A percentile compares a stretch with the other conserved stretches of the same genome.
Conservation (phyloP, 2,329 filamentous ascomycete species). For the Aspergillus carbonarius region DNA sequence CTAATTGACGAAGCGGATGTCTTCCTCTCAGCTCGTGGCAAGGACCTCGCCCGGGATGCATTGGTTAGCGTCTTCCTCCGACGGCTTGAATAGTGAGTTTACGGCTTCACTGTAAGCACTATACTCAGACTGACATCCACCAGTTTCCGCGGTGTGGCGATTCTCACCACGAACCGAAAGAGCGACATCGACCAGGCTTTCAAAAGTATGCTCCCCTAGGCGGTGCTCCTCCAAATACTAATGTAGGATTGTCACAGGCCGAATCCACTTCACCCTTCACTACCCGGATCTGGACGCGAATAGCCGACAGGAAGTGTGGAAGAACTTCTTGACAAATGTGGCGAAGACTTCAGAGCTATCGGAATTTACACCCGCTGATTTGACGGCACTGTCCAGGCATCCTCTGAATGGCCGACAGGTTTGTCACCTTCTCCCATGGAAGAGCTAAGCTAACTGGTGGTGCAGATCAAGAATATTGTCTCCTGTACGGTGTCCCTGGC, state of each 20-base stretch:
- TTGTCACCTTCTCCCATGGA: no score
- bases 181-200: background rate
- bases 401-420: constrained; percentile 2
- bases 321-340: constrained; percentile 1
- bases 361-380: background rate
- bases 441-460: no score
- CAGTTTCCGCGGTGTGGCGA: constrained; percentile 3
- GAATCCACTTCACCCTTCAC: constrained; percentile 2
- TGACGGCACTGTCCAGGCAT: background rate
- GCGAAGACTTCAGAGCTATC: background rate
- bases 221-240: no score
- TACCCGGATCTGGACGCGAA: background rate
- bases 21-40: background rate
- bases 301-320: constrained; percentile 2
- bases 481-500: constrained; percentile 1
- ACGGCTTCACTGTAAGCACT: background rate
- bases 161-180: constrained; percentile 3
- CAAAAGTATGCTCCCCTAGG: background rate
- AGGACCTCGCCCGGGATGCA: constrained; percentile 1
- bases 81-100: constrained; percentile 5
- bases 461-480: constrained; percentile 2
- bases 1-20: background rate
- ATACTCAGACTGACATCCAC: background rate
- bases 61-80: constrained; percentile 4
- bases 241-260: background rate